Evolutionary conservation across 148 eudicot species (phyloP).

Genomic region (Rhododendron henanense): DNA sequence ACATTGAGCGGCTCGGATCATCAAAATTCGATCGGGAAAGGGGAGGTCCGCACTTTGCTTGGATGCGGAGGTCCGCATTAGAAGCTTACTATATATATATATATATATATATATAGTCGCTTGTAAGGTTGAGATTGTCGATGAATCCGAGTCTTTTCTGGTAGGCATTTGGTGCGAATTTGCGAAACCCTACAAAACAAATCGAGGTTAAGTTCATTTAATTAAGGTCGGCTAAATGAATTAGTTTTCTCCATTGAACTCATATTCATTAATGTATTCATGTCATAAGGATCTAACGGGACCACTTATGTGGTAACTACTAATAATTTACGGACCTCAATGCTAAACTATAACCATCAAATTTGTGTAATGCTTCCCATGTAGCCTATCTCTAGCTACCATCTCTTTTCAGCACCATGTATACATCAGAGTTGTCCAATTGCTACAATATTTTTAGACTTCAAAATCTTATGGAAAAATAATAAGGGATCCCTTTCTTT

Average conservation of each 20-base stretch:
- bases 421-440: neutral
- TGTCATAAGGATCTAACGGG: too few relatives aligned
- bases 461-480: neutral
- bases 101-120: neutral
- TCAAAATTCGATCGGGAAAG: too few relatives aligned
- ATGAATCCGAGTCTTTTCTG: neutral
- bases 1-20: too few relatives aligned
- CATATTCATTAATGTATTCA: neutral
- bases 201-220: neutral
- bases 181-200: neutral
- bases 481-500: neutral
- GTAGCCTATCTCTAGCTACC: too few relatives aligned
- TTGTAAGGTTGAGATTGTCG: neutral
- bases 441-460: neutral
- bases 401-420: too few relatives aligned
- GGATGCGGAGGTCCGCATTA: too few relatives aligned
- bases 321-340: neutral
- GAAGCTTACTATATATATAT: neutral
- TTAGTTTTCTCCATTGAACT: neutral
- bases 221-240: too few relatives aligned
- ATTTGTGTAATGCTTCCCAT: too few relatives aligned
- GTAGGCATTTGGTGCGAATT: too few relatives aligned
- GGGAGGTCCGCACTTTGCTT: too few relatives aligned
- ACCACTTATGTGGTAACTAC: neutral
- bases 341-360: neutral